Conservation (phyloP, 257 asterid species). For the Plantago major region DNA sequence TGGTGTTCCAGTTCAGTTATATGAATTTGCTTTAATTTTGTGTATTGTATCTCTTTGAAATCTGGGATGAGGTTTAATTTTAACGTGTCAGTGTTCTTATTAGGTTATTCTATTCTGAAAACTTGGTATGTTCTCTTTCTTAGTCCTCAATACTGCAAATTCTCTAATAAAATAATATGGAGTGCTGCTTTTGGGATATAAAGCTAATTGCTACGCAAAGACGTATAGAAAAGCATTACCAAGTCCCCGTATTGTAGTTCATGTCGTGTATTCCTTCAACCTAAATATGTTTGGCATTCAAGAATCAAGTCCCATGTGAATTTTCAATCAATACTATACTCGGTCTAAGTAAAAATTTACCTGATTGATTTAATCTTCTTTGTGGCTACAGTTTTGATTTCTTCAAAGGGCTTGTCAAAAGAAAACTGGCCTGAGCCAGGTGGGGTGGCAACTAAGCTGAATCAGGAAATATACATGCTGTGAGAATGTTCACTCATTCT, state of each 20-base stretch:
- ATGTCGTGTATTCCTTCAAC: too few species aligned
- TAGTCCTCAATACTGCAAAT: neutral
- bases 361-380: constrained; percentile 20
- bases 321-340: constrained; percentile 17
- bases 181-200: neutral
- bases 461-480: constrained; percentile 3
- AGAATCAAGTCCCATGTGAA: constrained; percentile 8
- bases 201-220: neutral
- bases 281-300: neutral
- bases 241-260: neutral
- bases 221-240: constrained; percentile 7
- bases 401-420: constrained; percentile 74
- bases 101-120: neutral
- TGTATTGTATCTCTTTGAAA: too few species aligned
- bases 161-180: neutral
- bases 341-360: constrained; percentile 12
- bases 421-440: constrained; percentile 47
- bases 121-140: neutral
- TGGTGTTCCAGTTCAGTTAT: too few species aligned
- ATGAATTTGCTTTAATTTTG: too few species aligned
- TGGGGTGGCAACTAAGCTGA: constrained; percentile 15
- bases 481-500: constrained; percentile 14
- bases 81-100: too few species aligned
- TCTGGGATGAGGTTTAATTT: too few species aligned
- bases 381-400: constrained; percentile 76